Evolutionary conservation across 2,329 filamentous ascomycete species (phyloP).

Genomic region (Catunica adiposa): DNA sequence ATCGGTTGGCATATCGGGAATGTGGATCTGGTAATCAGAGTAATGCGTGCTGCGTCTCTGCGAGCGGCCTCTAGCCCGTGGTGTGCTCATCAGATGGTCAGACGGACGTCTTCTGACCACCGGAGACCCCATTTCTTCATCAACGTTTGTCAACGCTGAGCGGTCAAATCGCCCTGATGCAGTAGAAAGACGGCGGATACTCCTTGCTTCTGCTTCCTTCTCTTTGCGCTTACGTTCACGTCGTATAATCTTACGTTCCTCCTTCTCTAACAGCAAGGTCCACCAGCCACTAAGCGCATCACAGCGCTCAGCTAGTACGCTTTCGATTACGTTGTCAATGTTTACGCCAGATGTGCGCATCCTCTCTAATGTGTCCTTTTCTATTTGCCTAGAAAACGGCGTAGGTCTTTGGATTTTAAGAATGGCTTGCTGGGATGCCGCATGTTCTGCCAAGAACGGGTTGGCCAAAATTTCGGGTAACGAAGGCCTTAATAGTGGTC

Average conservation of each 20-base stretch:
- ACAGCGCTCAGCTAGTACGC: conserved; percentile 76
- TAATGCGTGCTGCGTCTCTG: conserved; percentile 57
- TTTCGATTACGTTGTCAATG: conserved; percentile 86
- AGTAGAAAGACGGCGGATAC: conserved; percentile 65
- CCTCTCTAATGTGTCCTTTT: conserved; percentile 79
- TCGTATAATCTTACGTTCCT: conserved; percentile 68
- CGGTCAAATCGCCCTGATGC: conserved; percentile 76
- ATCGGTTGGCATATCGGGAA: conserved; percentile 17
- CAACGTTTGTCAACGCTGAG: conserved; percentile 60
- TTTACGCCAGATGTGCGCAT: conserved; percentile 92
- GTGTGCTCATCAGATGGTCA: conserved; percentile 28
- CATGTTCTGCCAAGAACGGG: conserved; percentile 74
- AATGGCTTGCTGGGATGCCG: conserved; percentile 75
- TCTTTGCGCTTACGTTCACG: conserved; percentile 73
- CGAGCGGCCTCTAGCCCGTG: conserved; percentile 58
- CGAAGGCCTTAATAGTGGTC: conserved; percentile 66
- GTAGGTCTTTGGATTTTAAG: conserved; percentile 64
- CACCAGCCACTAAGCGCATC: conserved; percentile 91
- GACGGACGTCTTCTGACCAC: conserved; percentile 21
- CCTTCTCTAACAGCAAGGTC: conserved; percentile 85
- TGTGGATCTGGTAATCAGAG: conserved; percentile 49
- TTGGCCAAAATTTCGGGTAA: conserved; percentile 75
- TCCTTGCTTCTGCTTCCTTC: conserved; percentile 64
- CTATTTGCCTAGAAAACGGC: conserved; percentile 69
- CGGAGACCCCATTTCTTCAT: conserved; percentile 43